Evolutionary conservation across 805 yeast genomes (phyloP).

Genomic region (Teunomyces gatunensis): DNA sequence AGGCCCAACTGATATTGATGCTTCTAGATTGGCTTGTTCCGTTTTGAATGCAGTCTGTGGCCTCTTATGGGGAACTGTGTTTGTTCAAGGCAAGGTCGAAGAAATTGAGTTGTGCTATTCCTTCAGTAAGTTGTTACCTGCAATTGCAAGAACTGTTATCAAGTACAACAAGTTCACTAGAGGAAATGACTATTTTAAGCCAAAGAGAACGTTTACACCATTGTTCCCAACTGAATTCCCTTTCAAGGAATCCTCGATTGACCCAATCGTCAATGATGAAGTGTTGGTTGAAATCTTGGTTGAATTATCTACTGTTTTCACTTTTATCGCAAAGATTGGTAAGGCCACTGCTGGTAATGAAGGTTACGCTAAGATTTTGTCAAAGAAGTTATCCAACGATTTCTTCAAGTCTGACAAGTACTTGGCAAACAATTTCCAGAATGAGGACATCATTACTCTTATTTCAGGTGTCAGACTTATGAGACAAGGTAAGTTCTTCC

Average conservation of each 20-base stretch:
- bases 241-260: constrained; percentile 61
- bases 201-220: constrained; percentile 62
- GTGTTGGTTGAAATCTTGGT: constrained; percentile 66
- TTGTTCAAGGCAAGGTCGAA: constrained; percentile 23
- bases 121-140: constrained; percentile 52
- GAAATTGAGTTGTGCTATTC: constrained; percentile 44
- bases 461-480: constrained; percentile 51
- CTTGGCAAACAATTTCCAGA: constrained; percentile 41
- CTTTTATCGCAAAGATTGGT: constrained; percentile 53
- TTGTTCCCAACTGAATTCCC: constrained; percentile 72
- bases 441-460: constrained; percentile 41
- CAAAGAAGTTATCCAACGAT: constrained; percentile 27
- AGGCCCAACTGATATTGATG: constrained; percentile 53
- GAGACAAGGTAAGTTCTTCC: constrained; percentile 57
- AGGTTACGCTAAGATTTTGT: constrained; percentile 43
- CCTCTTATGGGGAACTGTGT: constrained; percentile 33
- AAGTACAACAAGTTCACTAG: constrained; percentile 51
- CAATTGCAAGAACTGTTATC: constrained; percentile 49
- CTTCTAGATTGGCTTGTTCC: constrained; percentile 62
- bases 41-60: constrained; percentile 51
- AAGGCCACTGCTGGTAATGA: constrained; percentile 37
- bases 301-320: constrained; percentile 64
- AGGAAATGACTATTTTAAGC: constrained; percentile 46
- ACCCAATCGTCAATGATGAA: constrained; percentile 70
- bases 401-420: constrained; percentile 41